Base-by-base conservation (phyloP, 2,329 filamentous ascomycete genomes). In the Didymella keratinophila region DNA sequence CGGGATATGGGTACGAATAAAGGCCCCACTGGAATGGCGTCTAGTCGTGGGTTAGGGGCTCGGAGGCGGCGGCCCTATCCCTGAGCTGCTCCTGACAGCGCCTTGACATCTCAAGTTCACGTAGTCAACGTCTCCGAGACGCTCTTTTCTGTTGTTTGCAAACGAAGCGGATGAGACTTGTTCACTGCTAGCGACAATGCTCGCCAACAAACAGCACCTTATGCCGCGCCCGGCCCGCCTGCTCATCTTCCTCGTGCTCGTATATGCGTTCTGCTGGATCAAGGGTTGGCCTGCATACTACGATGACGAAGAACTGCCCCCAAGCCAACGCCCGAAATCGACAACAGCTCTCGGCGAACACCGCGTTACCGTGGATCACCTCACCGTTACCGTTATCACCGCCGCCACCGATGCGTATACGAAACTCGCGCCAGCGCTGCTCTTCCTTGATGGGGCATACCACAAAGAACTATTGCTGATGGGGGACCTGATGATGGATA, bases 331-430 rank as follows among this genome's bases (percentile, higher is more conserved):
- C 20, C 63, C 62, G 12, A 61, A 64, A 50, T 54, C 59, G 25
- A 61, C 60, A 4, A 62, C 54, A 21, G 56, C 62, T 5, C 48
- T 61, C 4, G 65, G 60, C 18, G 70, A 69, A 20, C 56, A 69
- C 52, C 52, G 30, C 27, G 65, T 72, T 51, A 41, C 61, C n/a
- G 47, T 58, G 37, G 68, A 73, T 44, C 61, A 73, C 32, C 63
- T 86, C 30, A 78, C 86, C 42, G 81, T 87, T 5, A 77, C 85
- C 18, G 76, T 87, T 64, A 82, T 82, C 58, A 87, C 85, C 2
- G 83, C 84, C 34, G 83, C 84, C 4, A 84, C 82, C 20, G 82
- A 87, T 68, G 80, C 83, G 21, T 78, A 78, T 61, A 78, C 82
- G 21, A 86, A 86, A 67, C 77, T 87, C 4, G 83, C 84, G 4